Evolutionary conservation across 192 early-diverging fungal genomes (phyloP).

Genomic region (Coemansia sp.): DNA sequence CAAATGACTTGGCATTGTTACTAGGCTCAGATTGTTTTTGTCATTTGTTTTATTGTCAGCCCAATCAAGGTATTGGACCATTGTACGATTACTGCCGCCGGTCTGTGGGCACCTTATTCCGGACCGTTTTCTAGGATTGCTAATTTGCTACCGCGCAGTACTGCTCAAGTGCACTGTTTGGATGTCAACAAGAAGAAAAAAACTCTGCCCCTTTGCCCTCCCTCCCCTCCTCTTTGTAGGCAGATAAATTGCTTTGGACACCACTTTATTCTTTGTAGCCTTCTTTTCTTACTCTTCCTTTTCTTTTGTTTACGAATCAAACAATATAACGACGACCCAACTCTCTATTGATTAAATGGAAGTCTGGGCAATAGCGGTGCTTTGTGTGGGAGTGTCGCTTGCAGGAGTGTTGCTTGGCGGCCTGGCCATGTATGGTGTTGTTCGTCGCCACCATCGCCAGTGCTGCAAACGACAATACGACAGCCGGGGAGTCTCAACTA

Average conservation of each 20-base stretch:
- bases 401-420: slow-evolving; percentile 11
- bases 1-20: background rate
- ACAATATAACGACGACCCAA: too few relatives aligned
- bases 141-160: slow-evolving; percentile 1
- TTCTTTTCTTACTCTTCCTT: background rate
- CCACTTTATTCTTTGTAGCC: too few relatives aligned
- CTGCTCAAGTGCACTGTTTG: background rate
- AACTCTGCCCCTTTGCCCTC: slow-evolving; percentile 5
- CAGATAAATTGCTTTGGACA: too few relatives aligned
- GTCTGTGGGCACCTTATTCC: background rate
- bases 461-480: background rate
- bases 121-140: background rate
- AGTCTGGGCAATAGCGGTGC: slow-evolving; percentile 13
- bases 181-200: background rate
- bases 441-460: slow-evolving; percentile 11
- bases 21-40: background rate
- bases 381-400: slow-evolving; percentile 12
- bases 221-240: background rate
- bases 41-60: background rate
- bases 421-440: slow-evolving; percentile 3
- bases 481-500: background rate
- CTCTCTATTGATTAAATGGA: slow-evolving; percentile 14
- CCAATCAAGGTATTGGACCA: background rate
- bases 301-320: background rate
- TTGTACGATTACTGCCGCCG: background rate